A percentile compares a stretch with the other conserved stretches of the same genome.
These are phyloP conservation scores for Phlebopus sp. DNA, from an alignment of 1,284 basidiomycete species.

Conservation along the genomic window DNA sequence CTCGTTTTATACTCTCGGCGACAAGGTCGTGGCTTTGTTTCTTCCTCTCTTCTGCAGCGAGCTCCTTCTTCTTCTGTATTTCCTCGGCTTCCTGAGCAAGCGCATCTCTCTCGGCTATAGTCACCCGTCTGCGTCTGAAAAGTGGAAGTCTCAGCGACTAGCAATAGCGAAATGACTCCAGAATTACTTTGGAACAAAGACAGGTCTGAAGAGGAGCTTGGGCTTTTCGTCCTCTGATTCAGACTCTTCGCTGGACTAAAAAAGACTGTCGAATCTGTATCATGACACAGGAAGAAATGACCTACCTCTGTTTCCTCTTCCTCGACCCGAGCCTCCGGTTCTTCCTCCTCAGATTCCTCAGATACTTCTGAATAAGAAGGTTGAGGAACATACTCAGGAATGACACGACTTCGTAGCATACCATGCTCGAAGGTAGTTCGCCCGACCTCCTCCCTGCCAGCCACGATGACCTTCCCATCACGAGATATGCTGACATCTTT, in stretches of 20 bases:
- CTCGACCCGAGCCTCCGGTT: slow-evolving; percentile 30
- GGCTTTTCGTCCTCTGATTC: slow-evolving; percentile 65
- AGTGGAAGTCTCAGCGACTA: background rate
- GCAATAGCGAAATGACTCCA: background rate
- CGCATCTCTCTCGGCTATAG: slow-evolving; percentile 62
- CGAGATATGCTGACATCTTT: slow-evolving; percentile 74
- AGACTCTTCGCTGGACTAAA: slow-evolving; percentile 73
- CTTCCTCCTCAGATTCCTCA: slow-evolving; percentile 48
- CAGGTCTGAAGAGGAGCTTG: slow-evolving; percentile 74
- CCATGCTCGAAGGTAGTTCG: slow-evolving; percentile 53
- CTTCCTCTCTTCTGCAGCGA: slow-evolving; percentile 69
- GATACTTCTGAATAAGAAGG: slow-evolving; percentile 35
- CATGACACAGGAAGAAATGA: background rate
- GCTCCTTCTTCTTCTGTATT: slow-evolving; percentile 56
- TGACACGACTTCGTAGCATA: slow-evolving; percentile 19
- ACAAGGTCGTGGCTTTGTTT: slow-evolving; percentile 84
- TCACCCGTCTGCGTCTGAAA: slow-evolving; percentile 67
- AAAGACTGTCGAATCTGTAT: slow-evolving; percentile 15
- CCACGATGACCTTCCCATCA: slow-evolving; percentile 75
- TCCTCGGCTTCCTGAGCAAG: slow-evolving; percentile 71
- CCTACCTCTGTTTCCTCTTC: slow-evolving; percentile 36
- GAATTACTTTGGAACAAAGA: slow-evolving; percentile 84
- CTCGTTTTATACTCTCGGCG: slow-evolving; percentile 81
- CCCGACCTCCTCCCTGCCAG: slow-evolving; percentile 70
- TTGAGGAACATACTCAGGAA: slow-evolving; percentile 9